These are phyloP conservation scores for Penicillium sp. DNA, from an alignment of 2,329 filamentous ascomycete species.

Conservation along the genomic window DNA sequence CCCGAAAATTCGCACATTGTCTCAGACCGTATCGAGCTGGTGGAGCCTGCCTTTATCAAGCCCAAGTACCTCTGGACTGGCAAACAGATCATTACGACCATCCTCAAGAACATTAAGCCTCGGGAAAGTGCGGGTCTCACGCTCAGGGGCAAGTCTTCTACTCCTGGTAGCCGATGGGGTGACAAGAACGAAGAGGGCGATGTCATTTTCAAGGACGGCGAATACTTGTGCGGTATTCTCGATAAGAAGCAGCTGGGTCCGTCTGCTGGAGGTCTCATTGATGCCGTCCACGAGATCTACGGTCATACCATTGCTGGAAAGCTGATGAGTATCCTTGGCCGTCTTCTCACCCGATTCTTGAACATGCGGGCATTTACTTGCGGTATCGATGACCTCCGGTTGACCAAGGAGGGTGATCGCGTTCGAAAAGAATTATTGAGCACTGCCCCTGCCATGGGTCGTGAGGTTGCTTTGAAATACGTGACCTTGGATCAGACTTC, in stretches of 20 bases:
- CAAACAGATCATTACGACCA: slow-evolving; percentile 90
- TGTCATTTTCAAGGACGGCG: slow-evolving; percentile 80
- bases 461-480: slow-evolving; percentile 78
- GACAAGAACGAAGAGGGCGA: slow-evolving; percentile 64
- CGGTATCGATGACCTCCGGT: slow-evolving; percentile 89
- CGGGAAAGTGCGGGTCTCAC: slow-evolving; percentile 69
- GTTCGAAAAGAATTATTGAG: slow-evolving; percentile 64
- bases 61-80: slow-evolving; percentile 84
- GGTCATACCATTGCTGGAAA: slow-evolving; percentile 82
- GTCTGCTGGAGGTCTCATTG: slow-evolving; percentile 77
- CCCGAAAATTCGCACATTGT: slow-evolving; percentile 88
- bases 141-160: slow-evolving; percentile 72
- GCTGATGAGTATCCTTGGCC: slow-evolving; percentile 80
- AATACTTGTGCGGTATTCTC: slow-evolving; percentile 83
- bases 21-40: slow-evolving; percentile 72
- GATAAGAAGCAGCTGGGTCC: slow-evolving; percentile 96
- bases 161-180: slow-evolving; percentile 76
- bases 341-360: slow-evolving; percentile 80
- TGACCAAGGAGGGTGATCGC: slow-evolving; percentile 74
- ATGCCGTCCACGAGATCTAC: slow-evolving; percentile 89
- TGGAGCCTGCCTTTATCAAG: slow-evolving; percentile 76
- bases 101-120: slow-evolving; percentile 87
- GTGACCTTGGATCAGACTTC: slow-evolving; percentile 70
- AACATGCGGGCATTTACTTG: slow-evolving; percentile 95
- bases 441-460: slow-evolving; percentile 64